These are phyloP conservation scores for Trichoderma sp. DNA, from an alignment of 2,329 filamentous ascomycete genomes.

Conservation along the genomic window DNA sequence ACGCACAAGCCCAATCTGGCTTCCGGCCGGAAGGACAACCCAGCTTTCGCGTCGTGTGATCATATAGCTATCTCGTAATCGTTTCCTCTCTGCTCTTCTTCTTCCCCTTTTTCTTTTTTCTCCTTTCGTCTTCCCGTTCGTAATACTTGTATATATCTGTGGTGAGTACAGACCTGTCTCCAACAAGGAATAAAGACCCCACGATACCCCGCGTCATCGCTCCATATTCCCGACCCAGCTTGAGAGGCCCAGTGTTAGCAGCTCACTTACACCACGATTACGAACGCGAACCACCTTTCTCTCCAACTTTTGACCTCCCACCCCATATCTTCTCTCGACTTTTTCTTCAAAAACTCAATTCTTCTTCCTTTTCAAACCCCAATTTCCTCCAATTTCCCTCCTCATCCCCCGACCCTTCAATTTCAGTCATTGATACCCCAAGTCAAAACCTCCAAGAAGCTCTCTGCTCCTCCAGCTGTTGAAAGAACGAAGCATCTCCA, in stretches of 20 bases:
- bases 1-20: not conserved
- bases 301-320: not conserved
- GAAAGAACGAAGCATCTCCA: not conserved
- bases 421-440: not conserved
- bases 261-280: too few species aligned
- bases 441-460: too few species aligned
- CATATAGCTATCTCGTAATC: conserved; percentile 12
- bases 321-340: not conserved
- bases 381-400: not conserved
- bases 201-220: conserved; percentile 27
- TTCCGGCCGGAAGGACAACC: conserved; percentile 15
- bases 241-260: not conserved
- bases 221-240: not conserved
- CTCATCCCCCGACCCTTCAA: not conserved
- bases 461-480: not conserved
- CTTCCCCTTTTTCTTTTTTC: conserved; percentile 21
- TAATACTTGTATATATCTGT: conserved; percentile 2
- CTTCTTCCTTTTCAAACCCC: not conserved
- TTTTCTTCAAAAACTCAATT: not conserved
- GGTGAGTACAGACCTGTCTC: not conserved
- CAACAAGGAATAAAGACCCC: conserved; percentile 7
- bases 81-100: conserved; percentile 6
- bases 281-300: not conserved
- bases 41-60: conserved; percentile 25
- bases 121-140: conserved; percentile 11